Evolutionary conservation across 2,329 filamentous ascomycete genomes (phyloP), one percentile per base, ranked within the genome.

Genomic region (Neophaeococcomyces mojaviensis): DNA sequence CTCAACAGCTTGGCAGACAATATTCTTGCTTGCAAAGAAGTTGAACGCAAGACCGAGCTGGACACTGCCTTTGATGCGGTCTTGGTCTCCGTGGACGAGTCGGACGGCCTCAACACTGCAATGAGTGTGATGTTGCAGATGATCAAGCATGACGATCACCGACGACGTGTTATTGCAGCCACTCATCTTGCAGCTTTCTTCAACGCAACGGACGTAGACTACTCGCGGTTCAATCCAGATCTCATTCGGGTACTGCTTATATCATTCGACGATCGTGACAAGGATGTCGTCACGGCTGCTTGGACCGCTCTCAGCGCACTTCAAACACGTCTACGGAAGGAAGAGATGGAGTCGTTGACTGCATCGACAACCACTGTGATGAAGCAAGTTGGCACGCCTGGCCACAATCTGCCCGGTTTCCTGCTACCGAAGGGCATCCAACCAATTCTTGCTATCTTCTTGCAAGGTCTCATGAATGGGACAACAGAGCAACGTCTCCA

Each of bases 391-490:
- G 92, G 94, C 57, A 86, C 95, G 36, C 72, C 88, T 34, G 92
- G 92, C 22, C 77, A 82, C 33, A 83, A 89, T 59, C 73, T 98
- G 38, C 80, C 88, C 32, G 94, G 92, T 30, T 98, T 98, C 70
- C 74, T 73, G 30, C 71, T 97, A 47, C 92, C 90, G 1, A 98
- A 97, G 77, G 94, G 94, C 51, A 95, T 98, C 73, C 94, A 88
- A 61, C 89, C 92, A 52, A 83, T 98, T 54, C 70, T 98, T 50
- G 92, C 94, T 2, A 97, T 98, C 55, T 97, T 98, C 77, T 68
- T 97, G 61, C 94, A 98, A 63, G 92, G 92, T 67, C 76, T 98
- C 55, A 94, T 98, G 84, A 97, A 98, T 59, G 94, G 92, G 48
- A 89, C 85, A 31, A 73, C 86, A 13, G 92, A 98, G 4, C 92